Evolutionary conservation across 1,284 basidiomycete genomes (phyloP), one percentile per base, ranked within the genome.

Genomic region (Anthracocystis walkeri): DNA sequence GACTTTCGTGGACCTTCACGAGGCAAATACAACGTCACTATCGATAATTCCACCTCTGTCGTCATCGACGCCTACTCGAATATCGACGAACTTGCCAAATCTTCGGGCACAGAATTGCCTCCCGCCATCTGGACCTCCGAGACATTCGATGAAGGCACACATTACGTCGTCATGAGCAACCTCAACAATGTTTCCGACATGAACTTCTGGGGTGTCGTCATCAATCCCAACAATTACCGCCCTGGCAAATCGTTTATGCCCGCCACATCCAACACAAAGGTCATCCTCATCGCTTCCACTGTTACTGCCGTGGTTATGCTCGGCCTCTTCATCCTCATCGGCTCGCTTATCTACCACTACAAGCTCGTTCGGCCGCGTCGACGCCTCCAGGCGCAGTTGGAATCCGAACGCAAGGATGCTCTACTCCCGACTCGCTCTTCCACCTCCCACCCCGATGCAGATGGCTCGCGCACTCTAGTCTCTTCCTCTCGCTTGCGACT

Each of bases 161-260:
- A 74, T 27, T 58, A 48, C 8, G 71, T 74, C 50, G 48, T 62
- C 44, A 74, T 74, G 54, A 65, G 41, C 65, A 74, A 74, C 45
- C 52, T 68, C 40, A 53, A 68, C 54, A 55, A 66, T 44, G 10
- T 48, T 38, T 33, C 67, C 25, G 42, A 71, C 55, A 62, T 75
- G 59, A 29, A 71, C 35, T 75, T 75, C 33, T 75, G 69, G 67
- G 67, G 63, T 25, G 59, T 66, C 41, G 68, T 75, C 55, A 66
- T 75, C 55, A 71, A 71, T 54, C 67, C 69, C 6, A 63, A 71
- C 63, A 68, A 75, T 49, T 75, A 70, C 63, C 54, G 18, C 23
- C 48, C 64, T 7, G 69, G 69, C 44, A 68, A 57, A 21, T 67
- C 69, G 2, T 75, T 71, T 57, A 27, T 54, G 31, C 51, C 49